phyloP scores from a whole-genome alignment of 1,284 basidiomycete species.

The Puccinia polysora region DNA sequence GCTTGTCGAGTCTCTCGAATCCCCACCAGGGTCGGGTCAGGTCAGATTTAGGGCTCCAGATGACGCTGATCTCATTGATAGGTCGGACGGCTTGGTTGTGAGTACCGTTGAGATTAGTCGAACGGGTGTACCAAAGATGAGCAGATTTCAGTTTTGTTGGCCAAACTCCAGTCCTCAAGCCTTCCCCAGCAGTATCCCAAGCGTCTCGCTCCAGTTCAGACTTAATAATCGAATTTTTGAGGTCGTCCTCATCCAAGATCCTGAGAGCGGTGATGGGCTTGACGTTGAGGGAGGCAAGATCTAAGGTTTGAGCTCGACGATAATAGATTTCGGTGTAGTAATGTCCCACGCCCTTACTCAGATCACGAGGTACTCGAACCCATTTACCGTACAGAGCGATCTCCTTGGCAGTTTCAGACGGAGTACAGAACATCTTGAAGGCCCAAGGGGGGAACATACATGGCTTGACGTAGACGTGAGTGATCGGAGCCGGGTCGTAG shows the following conservation, averaged over 20 bases:
- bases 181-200: constrained; percentile 27
- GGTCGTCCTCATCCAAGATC: constrained; percentile 16
- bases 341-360: constrained; percentile 41
- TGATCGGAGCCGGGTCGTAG: constrained; percentile 34
- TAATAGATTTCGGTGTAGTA: constrained; percentile 43
- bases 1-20: constrained; percentile 30
- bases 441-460: constrained; percentile 43
- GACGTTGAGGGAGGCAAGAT: constrained; percentile 5
- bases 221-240: constrained; percentile 3
- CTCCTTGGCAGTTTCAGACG: constrained; percentile 26
- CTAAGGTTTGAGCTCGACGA: constrained; percentile 22
- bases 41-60: constrained; percentile 18
- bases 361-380: constrained; percentile 37
- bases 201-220: neutral
- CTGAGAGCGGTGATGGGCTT: constrained; percentile 35
- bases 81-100: constrained; percentile 1
- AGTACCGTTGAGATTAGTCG: constrained; percentile 17
- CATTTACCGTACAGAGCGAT: constrained; percentile 35
- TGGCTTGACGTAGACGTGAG: constrained; percentile 28
- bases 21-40: constrained; percentile 35
- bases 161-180: constrained; percentile 34
- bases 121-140: constrained; percentile 31
- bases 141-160: constrained; percentile 21
- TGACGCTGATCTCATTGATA: constrained; percentile 35
- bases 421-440: constrained; percentile 23